A percentile compares a stretch with the other conserved stretches of the same genome.
Evolutionary conservation across 169 alveolate genomes (phyloP).

Genomic region (Plasmodium gonderi): DNA sequence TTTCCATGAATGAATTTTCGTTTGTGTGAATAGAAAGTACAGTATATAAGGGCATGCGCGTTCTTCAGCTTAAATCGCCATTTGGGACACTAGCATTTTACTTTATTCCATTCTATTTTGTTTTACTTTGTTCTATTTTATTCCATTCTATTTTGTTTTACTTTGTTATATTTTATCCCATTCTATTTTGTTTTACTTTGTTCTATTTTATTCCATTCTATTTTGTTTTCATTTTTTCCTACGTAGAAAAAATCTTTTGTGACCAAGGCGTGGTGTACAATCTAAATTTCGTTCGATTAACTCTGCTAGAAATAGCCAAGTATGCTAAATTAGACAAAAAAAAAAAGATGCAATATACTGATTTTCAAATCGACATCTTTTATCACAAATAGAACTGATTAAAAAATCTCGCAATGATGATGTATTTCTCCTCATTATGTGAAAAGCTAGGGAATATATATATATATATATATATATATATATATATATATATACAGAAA

Average conservation of each 20-base stretch:
- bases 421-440: background rate
- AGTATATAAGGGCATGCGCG: background rate
- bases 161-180: background rate
- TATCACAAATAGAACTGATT: background rate
- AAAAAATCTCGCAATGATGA: background rate
- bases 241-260: constrained; percentile 38
- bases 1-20: background rate
- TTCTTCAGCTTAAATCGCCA: no score
- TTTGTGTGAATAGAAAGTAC: background rate
- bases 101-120: no score
- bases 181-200: background rate
- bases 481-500: background rate
- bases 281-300: constrained; percentile 31
- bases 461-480: no score
- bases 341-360: background rate
- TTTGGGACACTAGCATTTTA: no score
- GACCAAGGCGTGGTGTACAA: constrained; percentile 11
- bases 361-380: background rate
- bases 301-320: constrained; percentile 73
- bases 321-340: background rate
- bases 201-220: background rate
- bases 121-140: no score
- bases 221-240: background rate
- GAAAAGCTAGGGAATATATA: no score
- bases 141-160: no score